phyloP scores from a whole-genome alignment of 1,139 yeast species.

The Debaryomyces fabryi region DNA sequence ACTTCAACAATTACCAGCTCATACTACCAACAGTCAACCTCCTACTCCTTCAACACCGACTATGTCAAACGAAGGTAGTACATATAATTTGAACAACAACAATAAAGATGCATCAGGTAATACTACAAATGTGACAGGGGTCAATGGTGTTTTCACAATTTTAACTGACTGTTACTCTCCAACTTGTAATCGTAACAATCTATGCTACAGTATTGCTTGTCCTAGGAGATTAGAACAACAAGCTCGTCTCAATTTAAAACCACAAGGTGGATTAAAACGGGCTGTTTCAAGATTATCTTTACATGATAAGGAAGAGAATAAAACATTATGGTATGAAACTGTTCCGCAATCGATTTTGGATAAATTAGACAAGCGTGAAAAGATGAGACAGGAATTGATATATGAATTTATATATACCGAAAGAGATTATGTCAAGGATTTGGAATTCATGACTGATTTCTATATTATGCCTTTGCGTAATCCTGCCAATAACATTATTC shows the following conservation, averaged over 20 bases:
- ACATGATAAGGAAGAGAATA: constrained; percentile 78
- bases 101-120: constrained; percentile 13
- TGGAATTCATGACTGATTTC: constrained; percentile 90
- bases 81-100: constrained; percentile 3
- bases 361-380: constrained; percentile 78
- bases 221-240: constrained; percentile 96
- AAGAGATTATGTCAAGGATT: constrained; percentile 90
- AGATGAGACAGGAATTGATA: constrained; percentile 92
- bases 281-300: constrained; percentile 81
- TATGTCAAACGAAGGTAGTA: constrained; percentile 7
- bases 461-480: constrained; percentile 91
- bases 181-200: constrained; percentile 84
- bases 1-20: constrained; percentile 26
- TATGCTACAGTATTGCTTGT: constrained; percentile 96
- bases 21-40: constrained; percentile 13
- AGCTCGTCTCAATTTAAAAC: constrained; percentile 85
- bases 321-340: constrained; percentile 92
- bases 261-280: constrained; percentile 82
- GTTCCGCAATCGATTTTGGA: constrained; percentile 84
- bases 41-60: constrained; percentile 17
- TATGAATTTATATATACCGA: constrained; percentile 94
- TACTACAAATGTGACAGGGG: constrained; percentile 35
- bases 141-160: constrained; percentile 90
- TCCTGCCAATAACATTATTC: constrained; percentile 74
- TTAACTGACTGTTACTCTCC: constrained; percentile 96